These are phyloP conservation scores for Remersonia thermophila DNA, from an alignment of 2,329 filamentous ascomycete species.

Conservation along the genomic window DNA sequence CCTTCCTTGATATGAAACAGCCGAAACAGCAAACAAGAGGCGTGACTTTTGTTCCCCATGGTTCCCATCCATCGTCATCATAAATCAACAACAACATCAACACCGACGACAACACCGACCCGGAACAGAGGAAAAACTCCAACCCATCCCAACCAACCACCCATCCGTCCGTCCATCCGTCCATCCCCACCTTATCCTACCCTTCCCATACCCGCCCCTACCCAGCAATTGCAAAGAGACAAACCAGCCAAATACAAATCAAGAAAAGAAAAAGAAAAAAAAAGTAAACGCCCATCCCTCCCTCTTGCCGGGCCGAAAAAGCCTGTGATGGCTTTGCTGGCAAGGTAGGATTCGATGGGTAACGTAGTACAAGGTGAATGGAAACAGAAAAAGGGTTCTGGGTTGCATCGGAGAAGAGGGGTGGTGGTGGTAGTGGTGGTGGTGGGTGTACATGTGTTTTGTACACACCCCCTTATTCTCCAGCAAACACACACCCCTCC, in stretches of 20 bases:
- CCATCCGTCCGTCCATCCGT: no score
- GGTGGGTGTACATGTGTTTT: no score
- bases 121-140: neutral
- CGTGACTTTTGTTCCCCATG: neutral
- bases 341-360: neutral
- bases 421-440: no score
- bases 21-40: neutral
- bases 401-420: no score
- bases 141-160: constrained; percentile 2
- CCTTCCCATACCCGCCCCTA: no score
- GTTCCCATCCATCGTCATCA: no score
- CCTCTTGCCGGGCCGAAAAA: constrained; percentile 5
- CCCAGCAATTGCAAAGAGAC: no score
- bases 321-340: constrained; percentile 1
- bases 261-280: no score
- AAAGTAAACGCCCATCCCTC: neutral
- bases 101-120: neutral
- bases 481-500: no score
- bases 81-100: neutral
- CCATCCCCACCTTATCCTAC: no score
- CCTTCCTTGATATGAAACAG: neutral
- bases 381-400: neutral
- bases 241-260: neutral
- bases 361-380: neutral
- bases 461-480: no score